A percentile compares a stretch with the other conserved stretches of the same genome.
Conservation (phyloP, 441 rosid species). For the Jatropha podagrica region DNA sequence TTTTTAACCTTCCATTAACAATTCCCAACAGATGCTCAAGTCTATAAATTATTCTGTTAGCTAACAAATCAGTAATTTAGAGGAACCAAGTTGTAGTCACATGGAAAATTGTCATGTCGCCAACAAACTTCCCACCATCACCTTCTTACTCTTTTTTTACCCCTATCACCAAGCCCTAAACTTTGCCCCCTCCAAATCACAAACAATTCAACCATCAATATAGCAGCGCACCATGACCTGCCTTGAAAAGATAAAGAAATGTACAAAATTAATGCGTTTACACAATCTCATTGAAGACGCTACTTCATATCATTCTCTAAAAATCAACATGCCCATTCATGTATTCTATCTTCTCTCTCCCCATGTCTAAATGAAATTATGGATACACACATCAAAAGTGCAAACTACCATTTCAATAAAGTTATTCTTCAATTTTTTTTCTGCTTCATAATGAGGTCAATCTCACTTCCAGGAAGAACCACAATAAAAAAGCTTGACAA, state of each 20-base stretch:
- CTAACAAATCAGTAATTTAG: neutral
- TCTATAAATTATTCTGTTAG: neutral
- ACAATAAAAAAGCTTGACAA: neutral
- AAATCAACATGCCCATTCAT: neutral
- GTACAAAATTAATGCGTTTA: neutral
- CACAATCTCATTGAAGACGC: neutral
- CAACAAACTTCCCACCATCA: neutral
- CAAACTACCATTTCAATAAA: neutral
- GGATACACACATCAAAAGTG: neutral
- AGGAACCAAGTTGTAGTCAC: neutral
- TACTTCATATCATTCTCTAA: neutral
- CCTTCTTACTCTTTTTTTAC: neutral
- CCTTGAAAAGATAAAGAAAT: neutral
- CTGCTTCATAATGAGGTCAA: neutral
- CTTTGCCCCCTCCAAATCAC: neutral
- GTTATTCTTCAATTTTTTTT: neutral
- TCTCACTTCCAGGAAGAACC: neutral
- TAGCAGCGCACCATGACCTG: neutral
- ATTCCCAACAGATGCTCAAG: neutral
- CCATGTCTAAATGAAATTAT: neutral
- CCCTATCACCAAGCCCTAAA: neutral
- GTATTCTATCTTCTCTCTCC: neutral
- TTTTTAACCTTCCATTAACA: neutral
- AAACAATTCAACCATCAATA: neutral
- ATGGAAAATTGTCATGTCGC: neutral